phyloP scores from a whole-genome alignment of 306 rosid genomes.

The Begonia fuchsioides region DNA sequence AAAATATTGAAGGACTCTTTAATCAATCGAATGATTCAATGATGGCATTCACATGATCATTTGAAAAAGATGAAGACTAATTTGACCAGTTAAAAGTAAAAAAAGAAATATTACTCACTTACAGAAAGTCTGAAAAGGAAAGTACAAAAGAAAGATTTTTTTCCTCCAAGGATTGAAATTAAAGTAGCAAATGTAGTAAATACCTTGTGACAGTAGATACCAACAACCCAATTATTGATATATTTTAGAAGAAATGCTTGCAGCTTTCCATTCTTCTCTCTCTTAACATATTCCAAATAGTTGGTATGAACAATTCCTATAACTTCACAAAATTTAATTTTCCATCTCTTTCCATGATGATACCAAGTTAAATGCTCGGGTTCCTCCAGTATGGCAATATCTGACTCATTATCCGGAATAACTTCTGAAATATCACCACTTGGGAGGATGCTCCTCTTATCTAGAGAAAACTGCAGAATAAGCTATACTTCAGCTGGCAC shows the following conservation, averaged over 20 bases:
- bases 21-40: too few species aligned
- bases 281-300: constrained; percentile 88
- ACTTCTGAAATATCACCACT: constrained; percentile 88
- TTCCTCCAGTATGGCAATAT: constrained; percentile 93
- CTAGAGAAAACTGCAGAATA: constrained; percentile 51
- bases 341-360: constrained; percentile 98
- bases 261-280: constrained; percentile 77
- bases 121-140: too few species aligned
- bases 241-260: constrained; percentile 60
- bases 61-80: too few species aligned
- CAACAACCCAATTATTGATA: constrained; percentile 75
- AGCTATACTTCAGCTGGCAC: constrained; percentile 12
- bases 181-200: background rate
- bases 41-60: too few species aligned
- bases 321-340: constrained; percentile 62
- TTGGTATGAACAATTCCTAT: constrained; percentile 88
- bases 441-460: constrained; percentile 88
- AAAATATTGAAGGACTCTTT: too few species aligned
- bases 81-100: too few species aligned
- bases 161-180: too few species aligned
- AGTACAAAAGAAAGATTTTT: too few species aligned
- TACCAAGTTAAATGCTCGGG: constrained; percentile 97
- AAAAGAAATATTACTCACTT: too few species aligned
- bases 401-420: constrained; percentile 66
- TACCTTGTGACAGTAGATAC: constrained; percentile 92